phyloP scores from a whole-genome alignment of 805 yeast species.

The Candida montana region DNA sequence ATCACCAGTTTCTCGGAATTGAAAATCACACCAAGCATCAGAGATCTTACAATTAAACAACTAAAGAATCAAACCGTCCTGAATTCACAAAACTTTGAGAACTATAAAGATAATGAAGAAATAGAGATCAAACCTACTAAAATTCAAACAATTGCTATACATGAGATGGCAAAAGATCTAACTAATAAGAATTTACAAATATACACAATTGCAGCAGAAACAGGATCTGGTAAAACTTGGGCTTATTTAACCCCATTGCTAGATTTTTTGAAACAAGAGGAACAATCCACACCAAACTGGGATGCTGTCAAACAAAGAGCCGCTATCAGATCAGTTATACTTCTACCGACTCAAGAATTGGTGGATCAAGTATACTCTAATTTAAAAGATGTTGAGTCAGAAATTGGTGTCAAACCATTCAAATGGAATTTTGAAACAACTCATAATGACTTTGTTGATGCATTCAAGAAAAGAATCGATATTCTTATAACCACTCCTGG shows the following conservation, averaged over 20 bases:
- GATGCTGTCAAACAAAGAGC: slow-evolving; percentile 30
- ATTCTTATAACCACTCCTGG: slow-evolving; percentile 84
- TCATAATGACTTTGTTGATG: slow-evolving; percentile 45
- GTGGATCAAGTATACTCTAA: slow-evolving; percentile 68
- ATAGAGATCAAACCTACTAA: slow-evolving; percentile 54
- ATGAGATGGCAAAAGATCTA: slow-evolving; percentile 26
- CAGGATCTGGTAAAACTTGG: slow-evolving; percentile 96
- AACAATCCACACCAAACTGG: slow-evolving; percentile 30
- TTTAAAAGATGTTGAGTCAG: slow-evolving; percentile 27
- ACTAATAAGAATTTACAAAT: slow-evolving; percentile 43
- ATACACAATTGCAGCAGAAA: slow-evolving; percentile 88
- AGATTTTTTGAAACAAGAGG: slow-evolving; percentile 58
- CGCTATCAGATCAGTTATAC: slow-evolving; percentile 62
- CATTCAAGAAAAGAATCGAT: slow-evolving; percentile 55
- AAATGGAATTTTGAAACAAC: slow-evolving; percentile 63
- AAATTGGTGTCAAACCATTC: slow-evolving; percentile 39
- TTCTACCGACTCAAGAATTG: slow-evolving; percentile 86
- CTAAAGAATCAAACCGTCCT: slow-evolving; percentile 43
- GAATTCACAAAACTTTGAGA: slow-evolving; percentile 24
- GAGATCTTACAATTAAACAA: slow-evolving; percentile 53
- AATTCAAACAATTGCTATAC: slow-evolving; percentile 73
- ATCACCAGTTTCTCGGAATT: slow-evolving; percentile 62
- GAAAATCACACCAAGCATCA: slow-evolving; percentile 59
- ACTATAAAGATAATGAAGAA: slow-evolving; percentile 12
- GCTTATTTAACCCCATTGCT: slow-evolving; percentile 78